Percentiles rank a stretch among this genome's conserved stretches.
Evolutionary conservation across 2,329 filamentous ascomycete species (phyloP).

Genomic region (Pseudocercospora vitis): DNA sequence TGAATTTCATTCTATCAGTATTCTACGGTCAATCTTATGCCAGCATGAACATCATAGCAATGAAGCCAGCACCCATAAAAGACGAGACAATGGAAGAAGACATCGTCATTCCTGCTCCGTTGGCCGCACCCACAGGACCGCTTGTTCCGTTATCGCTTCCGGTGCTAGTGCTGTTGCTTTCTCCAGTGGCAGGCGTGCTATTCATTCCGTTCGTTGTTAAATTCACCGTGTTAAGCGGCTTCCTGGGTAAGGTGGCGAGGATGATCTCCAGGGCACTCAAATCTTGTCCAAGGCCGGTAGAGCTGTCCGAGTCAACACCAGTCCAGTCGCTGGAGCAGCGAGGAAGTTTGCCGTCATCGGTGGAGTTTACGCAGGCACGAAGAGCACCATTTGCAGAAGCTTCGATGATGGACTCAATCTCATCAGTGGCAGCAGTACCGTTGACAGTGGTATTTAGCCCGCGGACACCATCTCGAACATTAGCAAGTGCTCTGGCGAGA

Average conservation of each 20-base stretch:
- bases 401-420: slow-evolving; percentile 22
- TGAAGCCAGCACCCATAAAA: not conserved
- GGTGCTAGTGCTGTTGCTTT: not conserved
- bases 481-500: slow-evolving; percentile 46
- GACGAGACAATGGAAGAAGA: not conserved
- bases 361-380: slow-evolving; percentile 43
- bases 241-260: slow-evolving; percentile 38
- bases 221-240: slow-evolving; percentile 12
- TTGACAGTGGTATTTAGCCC: slow-evolving; percentile 39
- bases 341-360: not conserved
- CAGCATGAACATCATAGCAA: not conserved
- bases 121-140: not conserved
- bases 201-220: slow-evolving; percentile 6
- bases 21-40: not conserved
- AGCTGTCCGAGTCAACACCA: slow-evolving; percentile 43
- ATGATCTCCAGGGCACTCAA: slow-evolving; percentile 56
- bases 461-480: slow-evolving; percentile 13
- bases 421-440: slow-evolving; percentile 36
- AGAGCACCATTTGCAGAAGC: slow-evolving; percentile 56
- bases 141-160: not conserved
- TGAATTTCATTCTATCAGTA: no score
- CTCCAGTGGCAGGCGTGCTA: not conserved
- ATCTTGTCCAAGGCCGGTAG: slow-evolving; percentile 53
- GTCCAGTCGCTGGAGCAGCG: slow-evolving; percentile 45
- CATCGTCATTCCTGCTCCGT: not conserved